phyloP scores from a whole-genome alignment of 441 rosid species.

The Syzygium malaccense region DNA sequence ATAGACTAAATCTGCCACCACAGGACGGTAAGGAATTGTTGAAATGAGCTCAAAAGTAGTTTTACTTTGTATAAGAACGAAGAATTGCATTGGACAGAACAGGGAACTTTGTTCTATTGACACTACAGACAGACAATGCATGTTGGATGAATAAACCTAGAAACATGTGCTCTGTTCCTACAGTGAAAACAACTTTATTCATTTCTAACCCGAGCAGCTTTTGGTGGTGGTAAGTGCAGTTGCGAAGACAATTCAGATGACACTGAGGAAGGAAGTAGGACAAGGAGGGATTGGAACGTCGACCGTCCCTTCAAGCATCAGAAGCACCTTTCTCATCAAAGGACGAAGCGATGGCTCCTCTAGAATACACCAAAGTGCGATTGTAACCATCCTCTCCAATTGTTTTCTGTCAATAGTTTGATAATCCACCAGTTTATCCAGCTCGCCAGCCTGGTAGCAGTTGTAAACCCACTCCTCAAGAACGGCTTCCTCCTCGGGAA shows the following conservation, averaged over 20 bases:
- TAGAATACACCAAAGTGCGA: neutral
- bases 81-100: neutral
- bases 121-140: neutral
- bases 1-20: neutral
- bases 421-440: neutral
- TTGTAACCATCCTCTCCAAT: neutral
- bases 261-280: slow-evolving; percentile 11
- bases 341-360: slow-evolving; percentile 13
- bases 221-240: neutral
- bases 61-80: neutral
- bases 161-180: neutral
- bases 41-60: neutral
- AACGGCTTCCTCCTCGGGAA: neutral
- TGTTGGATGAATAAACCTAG: neutral
- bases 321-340: slow-evolving; percentile 19
- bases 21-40: neutral
- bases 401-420: neutral
- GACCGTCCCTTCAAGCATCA: slow-evolving; percentile 8
- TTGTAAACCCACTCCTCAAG: neutral
- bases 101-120: neutral
- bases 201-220: neutral
- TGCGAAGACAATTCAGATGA: neutral
- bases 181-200: neutral
- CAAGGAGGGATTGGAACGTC: slow-evolving; percentile 19
- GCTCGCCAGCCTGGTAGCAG: neutral